A percentile compares a stretch with the other conserved stretches of the same genome.
Evolutionary conservation across 228 moss, liverwort and hornwort genomes (phyloP).

Genomic region (Sphagnum fallax): DNA sequence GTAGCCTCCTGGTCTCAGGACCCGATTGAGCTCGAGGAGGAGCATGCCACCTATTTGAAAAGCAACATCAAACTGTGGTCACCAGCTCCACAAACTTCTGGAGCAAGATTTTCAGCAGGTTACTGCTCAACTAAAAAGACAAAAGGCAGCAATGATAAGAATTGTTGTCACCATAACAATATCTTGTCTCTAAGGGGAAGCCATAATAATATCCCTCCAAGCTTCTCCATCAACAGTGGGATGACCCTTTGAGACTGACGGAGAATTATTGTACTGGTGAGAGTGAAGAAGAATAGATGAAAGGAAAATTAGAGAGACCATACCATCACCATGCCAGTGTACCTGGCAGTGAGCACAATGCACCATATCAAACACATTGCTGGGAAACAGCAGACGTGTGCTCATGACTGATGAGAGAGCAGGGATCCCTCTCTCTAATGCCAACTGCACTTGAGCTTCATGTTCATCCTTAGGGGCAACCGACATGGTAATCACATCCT

Average conservation of each 20-base stretch:
- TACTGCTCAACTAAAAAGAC: not conserved
- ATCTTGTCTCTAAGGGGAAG: not conserved
- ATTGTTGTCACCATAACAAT: not conserved
- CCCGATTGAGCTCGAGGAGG: conserved; percentile 82
- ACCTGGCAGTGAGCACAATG: conserved; percentile 93
- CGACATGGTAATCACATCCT: conserved; percentile 70
- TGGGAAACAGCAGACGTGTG: conserved; percentile 75
- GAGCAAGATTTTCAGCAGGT: too few species aligned
- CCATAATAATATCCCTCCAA: not conserved
- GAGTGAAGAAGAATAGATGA: not conserved
- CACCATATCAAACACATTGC: conserved; percentile 73
- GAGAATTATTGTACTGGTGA: not conserved
- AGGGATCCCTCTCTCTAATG: conserved; percentile 88
- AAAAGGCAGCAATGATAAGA: not conserved
- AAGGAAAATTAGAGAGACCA: conserved; percentile 1
- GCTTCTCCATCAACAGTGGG: not conserved
- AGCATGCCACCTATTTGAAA: conserved; percentile 57
- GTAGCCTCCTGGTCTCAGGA: conserved; percentile 84
- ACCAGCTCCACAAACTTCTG: too few species aligned
- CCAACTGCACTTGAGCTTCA: conserved; percentile 91
- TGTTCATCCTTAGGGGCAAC: conserved; percentile 95
- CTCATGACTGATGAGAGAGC: conserved; percentile 79
- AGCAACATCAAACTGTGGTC: too few species aligned
- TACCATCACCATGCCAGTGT: conserved; percentile 75
- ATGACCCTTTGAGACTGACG: too few species aligned